Conservation (phyloP, 352 stramenopile species). For the Globisporangium barbulae region DNA sequence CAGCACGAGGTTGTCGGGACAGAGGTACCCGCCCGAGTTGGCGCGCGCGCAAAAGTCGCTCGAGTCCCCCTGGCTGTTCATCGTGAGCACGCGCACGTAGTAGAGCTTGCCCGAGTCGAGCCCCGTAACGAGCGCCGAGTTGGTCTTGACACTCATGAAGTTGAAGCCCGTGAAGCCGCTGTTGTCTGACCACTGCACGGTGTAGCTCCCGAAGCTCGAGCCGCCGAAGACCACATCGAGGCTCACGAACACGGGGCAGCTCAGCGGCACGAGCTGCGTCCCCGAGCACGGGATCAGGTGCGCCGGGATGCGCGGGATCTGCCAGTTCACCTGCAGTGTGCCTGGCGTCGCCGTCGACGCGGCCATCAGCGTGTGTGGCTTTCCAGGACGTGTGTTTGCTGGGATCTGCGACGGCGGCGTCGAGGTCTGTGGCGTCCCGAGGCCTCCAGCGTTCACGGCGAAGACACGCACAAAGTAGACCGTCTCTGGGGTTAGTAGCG, state of each 20-base stretch:
- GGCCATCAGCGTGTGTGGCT: constrained; percentile 51
- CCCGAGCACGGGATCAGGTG: constrained; percentile 71
- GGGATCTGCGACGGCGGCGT: constrained; percentile 47
- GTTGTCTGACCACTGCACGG: constrained; percentile 88
- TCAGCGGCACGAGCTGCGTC: constrained; percentile 45
- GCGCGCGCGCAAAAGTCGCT: constrained; percentile 65
- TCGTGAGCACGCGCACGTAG: constrained; percentile 77
- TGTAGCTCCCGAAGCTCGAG: constrained; percentile 87
- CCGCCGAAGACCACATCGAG: constrained; percentile 91
- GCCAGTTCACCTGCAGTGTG: constrained; percentile 59
- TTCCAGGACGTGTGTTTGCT: constrained; percentile 55
- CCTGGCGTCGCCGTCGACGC: constrained; percentile 26
- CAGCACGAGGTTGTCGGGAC: constrained; percentile 68
- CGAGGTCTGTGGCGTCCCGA: constrained; percentile 54
- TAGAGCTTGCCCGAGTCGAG: constrained; percentile 76
- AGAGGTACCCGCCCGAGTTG: constrained; percentile 58
- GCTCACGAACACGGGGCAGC: constrained; percentile 57
- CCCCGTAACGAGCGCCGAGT: constrained; percentile 50
- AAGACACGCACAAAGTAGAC: constrained; percentile 90
- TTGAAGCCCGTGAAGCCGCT: constrained; percentile 70
- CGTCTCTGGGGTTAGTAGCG: constrained; percentile 71
- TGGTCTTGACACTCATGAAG: constrained; percentile 63
- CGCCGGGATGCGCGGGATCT: constrained; percentile 53
- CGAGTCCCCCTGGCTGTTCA: constrained; percentile 75
- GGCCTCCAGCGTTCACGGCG: constrained; percentile 59